phyloP scores from a whole-genome alignment of 305 asterid species.

The Ilex paraguariensis region DNA sequence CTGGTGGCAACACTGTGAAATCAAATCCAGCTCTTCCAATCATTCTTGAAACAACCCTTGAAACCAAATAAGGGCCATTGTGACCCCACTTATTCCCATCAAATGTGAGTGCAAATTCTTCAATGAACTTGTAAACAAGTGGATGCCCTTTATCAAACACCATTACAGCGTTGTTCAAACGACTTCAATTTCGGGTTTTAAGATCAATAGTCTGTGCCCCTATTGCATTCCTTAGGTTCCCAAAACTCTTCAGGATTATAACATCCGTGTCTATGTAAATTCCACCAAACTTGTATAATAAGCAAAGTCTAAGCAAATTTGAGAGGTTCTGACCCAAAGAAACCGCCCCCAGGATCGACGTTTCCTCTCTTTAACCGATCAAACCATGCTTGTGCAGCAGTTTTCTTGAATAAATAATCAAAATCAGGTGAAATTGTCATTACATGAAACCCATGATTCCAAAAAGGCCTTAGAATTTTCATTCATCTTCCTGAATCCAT shows the following conservation, averaged over 20 bases:
- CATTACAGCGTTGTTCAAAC: slow-evolving; percentile 88
- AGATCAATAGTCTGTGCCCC: slow-evolving; percentile 72
- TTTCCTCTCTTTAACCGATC: slow-evolving; percentile 49
- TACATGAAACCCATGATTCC: slow-evolving; percentile 45
- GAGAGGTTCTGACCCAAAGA: slow-evolving; percentile 87
- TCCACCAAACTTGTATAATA: slow-evolving; percentile 78
- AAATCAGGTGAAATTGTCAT: slow-evolving; percentile 77
- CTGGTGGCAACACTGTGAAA: too few species aligned
- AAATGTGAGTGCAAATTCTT: slow-evolving; percentile 78
- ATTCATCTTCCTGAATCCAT: slow-evolving; percentile 61
- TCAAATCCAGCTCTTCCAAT: too few species aligned
- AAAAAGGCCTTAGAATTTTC: slow-evolving; percentile 51
- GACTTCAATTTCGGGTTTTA: slow-evolving; percentile 65
- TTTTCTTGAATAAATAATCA: slow-evolving; percentile 55
- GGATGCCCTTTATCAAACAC: slow-evolving; percentile 77
- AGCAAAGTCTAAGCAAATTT: slow-evolving; percentile 72
- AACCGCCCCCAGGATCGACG: slow-evolving; percentile 63
- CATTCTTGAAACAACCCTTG: too few species aligned
- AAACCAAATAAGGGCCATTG: too few species aligned
- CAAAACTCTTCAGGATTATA: slow-evolving; percentile 53
- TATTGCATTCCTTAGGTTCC: slow-evolving; percentile 43
- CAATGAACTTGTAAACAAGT: slow-evolving; percentile 58
- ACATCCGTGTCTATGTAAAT: slow-evolving; percentile 78
- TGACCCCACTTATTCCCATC: slow-evolving; percentile 85
- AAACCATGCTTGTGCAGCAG: slow-evolving; percentile 64